Conservation (phyloP, 495 filamentous ascomycete genomes). For the Gamarada debralockiae region DNA sequence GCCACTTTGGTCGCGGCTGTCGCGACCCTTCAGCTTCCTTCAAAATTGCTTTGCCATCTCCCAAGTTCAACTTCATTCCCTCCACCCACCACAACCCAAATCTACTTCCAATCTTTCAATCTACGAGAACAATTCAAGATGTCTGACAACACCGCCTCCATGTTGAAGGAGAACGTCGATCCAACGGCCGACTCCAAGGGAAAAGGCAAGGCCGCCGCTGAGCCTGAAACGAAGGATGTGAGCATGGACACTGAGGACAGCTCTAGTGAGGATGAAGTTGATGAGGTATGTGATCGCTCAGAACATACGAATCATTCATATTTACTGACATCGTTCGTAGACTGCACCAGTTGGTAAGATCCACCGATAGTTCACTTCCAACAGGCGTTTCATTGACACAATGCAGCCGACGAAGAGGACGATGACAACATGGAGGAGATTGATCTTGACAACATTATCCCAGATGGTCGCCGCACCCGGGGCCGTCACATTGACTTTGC, state of each 20-base stretch:
- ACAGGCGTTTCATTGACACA: constrained; percentile 23
- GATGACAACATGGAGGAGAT: constrained; percentile 88
- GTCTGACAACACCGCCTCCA: constrained; percentile 15
- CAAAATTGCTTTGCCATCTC: constrained; percentile 6
- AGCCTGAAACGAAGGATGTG: constrained; percentile 48
- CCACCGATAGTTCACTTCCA: background rate
- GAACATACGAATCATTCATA: constrained; percentile 3
- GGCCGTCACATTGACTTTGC: constrained; percentile 73
- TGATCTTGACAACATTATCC: constrained; percentile 81
- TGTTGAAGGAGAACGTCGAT: constrained; percentile 3
- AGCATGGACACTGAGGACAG: constrained; percentile 62
- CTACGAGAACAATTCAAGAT: constrained; percentile 17
- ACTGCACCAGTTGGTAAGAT: constrained; percentile 16
- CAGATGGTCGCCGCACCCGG: constrained; percentile 75
- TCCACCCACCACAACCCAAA: no score
- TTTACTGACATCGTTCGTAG: constrained; percentile 13
- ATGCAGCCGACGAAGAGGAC: constrained; percentile 58
- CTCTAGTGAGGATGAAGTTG: constrained; percentile 58
- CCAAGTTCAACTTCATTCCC: no score
- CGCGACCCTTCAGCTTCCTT: background rate
- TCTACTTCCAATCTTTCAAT: no score
- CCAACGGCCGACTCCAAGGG: constrained; percentile 7
- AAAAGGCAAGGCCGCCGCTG: constrained; percentile 52
- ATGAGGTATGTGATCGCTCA: constrained; percentile 38
- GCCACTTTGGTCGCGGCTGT: no score